Base-by-base conservation (phyloP, 345 rosid species). In the Citrus mangshanensis region DNA sequence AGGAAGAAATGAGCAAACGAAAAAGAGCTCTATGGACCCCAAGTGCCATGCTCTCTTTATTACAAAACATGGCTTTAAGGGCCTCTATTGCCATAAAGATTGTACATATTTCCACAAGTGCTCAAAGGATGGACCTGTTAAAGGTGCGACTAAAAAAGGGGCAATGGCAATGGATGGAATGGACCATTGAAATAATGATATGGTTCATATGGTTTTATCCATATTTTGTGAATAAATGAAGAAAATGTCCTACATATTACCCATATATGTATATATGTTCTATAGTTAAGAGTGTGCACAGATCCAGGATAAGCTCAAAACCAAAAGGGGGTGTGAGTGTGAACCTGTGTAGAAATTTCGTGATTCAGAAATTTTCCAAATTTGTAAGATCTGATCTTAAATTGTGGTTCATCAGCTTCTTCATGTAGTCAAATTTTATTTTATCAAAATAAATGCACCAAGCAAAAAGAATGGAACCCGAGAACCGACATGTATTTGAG, bases 1-100 rank as follows among this genome's bases (percentile, higher is more conserved):
- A 19, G 16, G 28, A 32, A 65, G 24, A 65, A 34, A 32, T 19
- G 19, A 65, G 12, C 64, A 34, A 25, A 18, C 16, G 56, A 70
- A 25, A 46, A 49, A 16, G 2, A 13, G 37, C 6, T 2, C 10
- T 30, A 18, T 54, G 64, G 64, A 54, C 64, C 75, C 63, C 46
- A 55, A 72, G 34, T 72, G 55, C 76, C 66, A 32, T 59, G 34
- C 76, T 73, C 55, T 30, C 66, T 58, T n/a, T 74, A 58, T 58
- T 59, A 58, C 28, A 73, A 27, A 34, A 8, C 25, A 56, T 0
- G 9, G 62, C 75, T 55, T 28, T 30, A n/a, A 14, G 0, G 54
- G 14, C 22, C 22, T 25, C 56, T 40, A 9, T 38, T 24, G 37
- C 42, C 68, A 35, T 24, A 38, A 37, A 38, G 24, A 60, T 73